Evolutionary conservation across 768 basidiomycete genomes (phyloP), one percentile per base, ranked within the genome.

Genomic region (Phlebiopsis flavidoalba): DNA sequence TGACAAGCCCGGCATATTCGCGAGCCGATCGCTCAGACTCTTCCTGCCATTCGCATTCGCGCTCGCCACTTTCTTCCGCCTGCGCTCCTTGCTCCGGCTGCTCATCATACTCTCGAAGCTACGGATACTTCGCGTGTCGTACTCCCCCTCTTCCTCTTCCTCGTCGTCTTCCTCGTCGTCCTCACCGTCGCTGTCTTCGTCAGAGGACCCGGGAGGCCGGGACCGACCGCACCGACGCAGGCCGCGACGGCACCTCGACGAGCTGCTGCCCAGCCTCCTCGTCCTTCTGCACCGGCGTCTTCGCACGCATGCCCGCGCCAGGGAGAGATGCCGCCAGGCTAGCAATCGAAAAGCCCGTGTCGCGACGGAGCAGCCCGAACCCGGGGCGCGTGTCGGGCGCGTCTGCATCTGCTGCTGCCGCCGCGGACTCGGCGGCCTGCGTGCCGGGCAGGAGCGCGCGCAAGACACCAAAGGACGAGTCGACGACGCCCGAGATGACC

Each of bases 91-190:
- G 60, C 71, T 74, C 63, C 77, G 74, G 40, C 77, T 76, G 65
- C 79, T 85, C 79, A 93, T 76, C 92, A 93, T 93, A 64, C 83
- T 93, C 76, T 87, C 88, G 67, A 95, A 94, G 70, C 93, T 95
- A 64, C 84, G 76, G 57, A 95, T 89, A 65, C 92, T 93, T 73
- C 88, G 78, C 47, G 84, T 66, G 71, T 93, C 92, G 59, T 79
- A 73, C 50, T 65, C 70, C 53, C 74, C 65, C 60, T 76, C 69
- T 49, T 68, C 77, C 22, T 71, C 74, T 12, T 74, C 69, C 4
- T 75, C 71, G 22, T 69, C 78, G 5, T 76, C 77, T 19, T 78
- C 79, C 6, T 31, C 26, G 26, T 66, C 72, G 0, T 67, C 3
- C 17, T 75, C 78, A 17, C 74, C 77, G 5, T 74, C 70, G 46